Evolutionary conservation across 805 yeast genomes (phyloP), one percentile per base, ranked within the genome.

Genomic region (Cyberlindnera nakhonratchasimensis): DNA sequence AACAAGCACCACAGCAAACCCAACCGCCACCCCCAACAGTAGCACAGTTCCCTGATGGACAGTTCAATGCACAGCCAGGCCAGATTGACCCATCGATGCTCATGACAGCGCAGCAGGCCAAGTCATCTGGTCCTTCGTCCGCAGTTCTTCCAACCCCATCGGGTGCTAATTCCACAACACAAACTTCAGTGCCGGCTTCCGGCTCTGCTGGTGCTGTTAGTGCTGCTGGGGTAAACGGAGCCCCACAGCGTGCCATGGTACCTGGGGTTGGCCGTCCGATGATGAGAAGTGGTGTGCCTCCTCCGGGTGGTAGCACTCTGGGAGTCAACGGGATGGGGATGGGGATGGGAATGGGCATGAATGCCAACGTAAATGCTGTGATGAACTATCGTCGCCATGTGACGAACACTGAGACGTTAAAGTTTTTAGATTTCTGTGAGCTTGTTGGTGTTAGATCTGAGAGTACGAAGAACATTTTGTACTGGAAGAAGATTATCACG

Each of bases 361-460:
- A 20, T 29, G 40, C 43, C 34, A 18, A 22, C 28, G 20, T 40
- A 3, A 35, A 31, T 29, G 45, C 43, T 14, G 47, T 26, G 33
- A 38, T 58, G 25, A 56, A 61, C 22, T 63, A 56, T 29, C 61
- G 72, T 43, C 66, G 65, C 45, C 64, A 66, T 34, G 62, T 72
- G 21, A 69, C 79, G 1, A 72, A 75, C 41, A 64, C 71, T 29
- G 82, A 82, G 1, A 66, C 77, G 6, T 58, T 76, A 39, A 66
- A 76, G 40, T 59, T 78, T 11, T 59, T 76, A 48, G 79, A 74
- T 34, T 65, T 75, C 24, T 66, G 76, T 31, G 81, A 77, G 46
- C 53, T 65, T 30, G 53, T 77, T 16, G 65, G 75, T 40, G 62
- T 63, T 10, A 62, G 70, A 3, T 63, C 70, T 7, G 75, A 70